Evolutionary conservation across 148 eudicot genomes (phyloP), one percentile per base, ranked within the genome.

Genomic region (Rhododendron mucronatum): DNA sequence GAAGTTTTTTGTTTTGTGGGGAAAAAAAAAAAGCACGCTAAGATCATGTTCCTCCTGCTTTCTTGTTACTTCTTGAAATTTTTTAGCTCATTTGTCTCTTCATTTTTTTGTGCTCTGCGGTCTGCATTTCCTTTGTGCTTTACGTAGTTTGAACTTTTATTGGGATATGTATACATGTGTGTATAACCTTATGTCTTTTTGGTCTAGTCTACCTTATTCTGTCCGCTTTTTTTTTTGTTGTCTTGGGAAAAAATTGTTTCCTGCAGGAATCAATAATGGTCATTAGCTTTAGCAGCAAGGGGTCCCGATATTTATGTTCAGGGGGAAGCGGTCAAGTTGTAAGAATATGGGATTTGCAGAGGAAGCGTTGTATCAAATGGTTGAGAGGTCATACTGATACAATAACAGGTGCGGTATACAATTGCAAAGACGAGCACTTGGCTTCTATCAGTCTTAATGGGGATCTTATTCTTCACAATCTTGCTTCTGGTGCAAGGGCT

Each of bases 401-500:
- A 61, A 94, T 96, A 86, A 95, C 97, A 83, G 97, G 95, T 81
- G 92, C 87, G 37, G 89, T 89, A 87, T 97, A 97, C 92, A 97
- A 97, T 90, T 94, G 95, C 90, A 97, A 92, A 91, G 99, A 97
- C 84, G 99, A 97, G 87, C 98, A 97, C 90, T 90, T 97, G 91
- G 99, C 99, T 61, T 97, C 99, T 65, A 94, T 95, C 79, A 95
- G 98, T 89, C 91, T 94, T 79, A 88, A 89, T 21, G 99, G 99
- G 67, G 92, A 93, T 91, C 93, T 97, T 74, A 95, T 97, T 88
- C 93, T 97, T 88, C 99, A 97, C 92, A 97, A 97, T 89, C 98
- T 97, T 86, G 95, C 95, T 88, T 97, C 99, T 89, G 98, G 98
- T 59, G 89, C 94, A 78, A 95, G 83, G 89, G 95, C 99, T 80